Percentiles rank a stretch among this genome's conserved stretches.
These are phyloP conservation scores for Dactylella cylindrospora DNA, from an alignment of 2,329 filamentous ascomycete species.

Conservation along the genomic window DNA sequence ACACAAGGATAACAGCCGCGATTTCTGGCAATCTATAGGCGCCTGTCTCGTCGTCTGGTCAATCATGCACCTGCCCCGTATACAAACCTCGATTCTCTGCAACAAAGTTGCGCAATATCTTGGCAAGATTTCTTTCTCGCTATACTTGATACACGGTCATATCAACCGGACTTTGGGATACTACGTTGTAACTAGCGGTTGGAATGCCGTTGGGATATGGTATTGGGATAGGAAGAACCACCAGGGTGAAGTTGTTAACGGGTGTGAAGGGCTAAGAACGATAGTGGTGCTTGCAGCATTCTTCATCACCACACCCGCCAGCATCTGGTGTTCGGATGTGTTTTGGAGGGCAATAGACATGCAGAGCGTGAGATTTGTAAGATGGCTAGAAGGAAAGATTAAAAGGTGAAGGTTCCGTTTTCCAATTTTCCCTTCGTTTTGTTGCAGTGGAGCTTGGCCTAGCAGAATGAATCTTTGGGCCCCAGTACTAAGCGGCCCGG, in stretches of 20 bases:
- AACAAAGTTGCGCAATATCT: slow-evolving; percentile 13
- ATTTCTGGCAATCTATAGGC: slow-evolving; percentile 22
- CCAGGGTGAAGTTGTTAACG: neutral
- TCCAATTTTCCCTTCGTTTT: too few relatives aligned
- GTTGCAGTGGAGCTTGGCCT: too few relatives aligned
- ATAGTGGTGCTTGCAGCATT: slow-evolving; percentile 9
- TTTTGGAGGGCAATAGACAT: slow-evolving; percentile 23
- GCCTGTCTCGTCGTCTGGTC: slow-evolving; percentile 6
- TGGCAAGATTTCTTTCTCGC: slow-evolving; percentile 18
- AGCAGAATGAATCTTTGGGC: too few relatives aligned
- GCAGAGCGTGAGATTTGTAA: slow-evolving; percentile 19
- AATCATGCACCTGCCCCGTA: slow-evolving; percentile 4
- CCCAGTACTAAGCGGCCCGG: too few relatives aligned
- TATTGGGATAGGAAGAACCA: neutral
- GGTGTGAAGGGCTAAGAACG: neutral
- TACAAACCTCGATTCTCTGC: slow-evolving; percentile 1
- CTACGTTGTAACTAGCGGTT: neutral
- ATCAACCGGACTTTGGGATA: slow-evolving; percentile 8
- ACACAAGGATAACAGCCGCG: neutral
- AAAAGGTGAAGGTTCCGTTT: too few relatives aligned
- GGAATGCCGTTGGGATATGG: neutral
- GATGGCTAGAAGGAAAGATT: slow-evolving; percentile 29
- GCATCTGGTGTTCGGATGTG: slow-evolving; percentile 13
- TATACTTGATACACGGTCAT: slow-evolving; percentile 23
- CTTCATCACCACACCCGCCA: slow-evolving; percentile 8